phyloP scores from a whole-genome alignment of 2,329 filamentous ascomycete genomes.

The Aspergillus udagawae region DNA sequence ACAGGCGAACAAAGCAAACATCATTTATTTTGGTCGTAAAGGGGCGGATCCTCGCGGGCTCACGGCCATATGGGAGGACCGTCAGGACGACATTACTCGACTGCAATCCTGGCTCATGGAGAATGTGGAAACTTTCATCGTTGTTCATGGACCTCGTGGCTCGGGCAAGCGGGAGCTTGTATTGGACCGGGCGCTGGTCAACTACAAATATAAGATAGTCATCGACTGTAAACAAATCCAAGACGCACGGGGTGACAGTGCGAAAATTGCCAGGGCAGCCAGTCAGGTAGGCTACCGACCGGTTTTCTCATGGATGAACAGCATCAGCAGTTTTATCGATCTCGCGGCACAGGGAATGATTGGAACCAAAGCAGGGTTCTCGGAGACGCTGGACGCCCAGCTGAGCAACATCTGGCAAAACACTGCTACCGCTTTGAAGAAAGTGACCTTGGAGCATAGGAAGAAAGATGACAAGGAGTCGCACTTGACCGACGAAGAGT shows the following conservation, averaged over 20 bases:
- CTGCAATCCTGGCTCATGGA: constrained; percentile 84
- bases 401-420: constrained; percentile 85
- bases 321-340: constrained; percentile 85
- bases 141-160: constrained; percentile 86
- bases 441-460: constrained; percentile 67
- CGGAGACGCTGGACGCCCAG: constrained; percentile 85
- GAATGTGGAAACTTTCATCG: constrained; percentile 85
- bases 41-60: constrained; percentile 65
- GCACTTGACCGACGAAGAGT: constrained; percentile 74
- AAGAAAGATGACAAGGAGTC: constrained; percentile 71
- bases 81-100: constrained; percentile 74
- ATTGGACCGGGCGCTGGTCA: constrained; percentile 74
- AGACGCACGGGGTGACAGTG: constrained; percentile 81
- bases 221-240: constrained; percentile 93
- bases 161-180: constrained; percentile 89
- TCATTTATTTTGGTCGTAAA: constrained; percentile 39
- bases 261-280: constrained; percentile 78
- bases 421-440: constrained; percentile 71
- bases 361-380: constrained; percentile 90
- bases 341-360: constrained; percentile 91
- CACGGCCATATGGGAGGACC: constrained; percentile 81
- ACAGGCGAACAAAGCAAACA: constrained; percentile 49
- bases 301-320: constrained; percentile 96
- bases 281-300: constrained; percentile 83
- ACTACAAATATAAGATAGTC: constrained; percentile 71